Evolutionary conservation across 257 asterid genomes (phyloP), one percentile per base, ranked within the genome.

Genomic region (Penstemon eatonii): DNA sequence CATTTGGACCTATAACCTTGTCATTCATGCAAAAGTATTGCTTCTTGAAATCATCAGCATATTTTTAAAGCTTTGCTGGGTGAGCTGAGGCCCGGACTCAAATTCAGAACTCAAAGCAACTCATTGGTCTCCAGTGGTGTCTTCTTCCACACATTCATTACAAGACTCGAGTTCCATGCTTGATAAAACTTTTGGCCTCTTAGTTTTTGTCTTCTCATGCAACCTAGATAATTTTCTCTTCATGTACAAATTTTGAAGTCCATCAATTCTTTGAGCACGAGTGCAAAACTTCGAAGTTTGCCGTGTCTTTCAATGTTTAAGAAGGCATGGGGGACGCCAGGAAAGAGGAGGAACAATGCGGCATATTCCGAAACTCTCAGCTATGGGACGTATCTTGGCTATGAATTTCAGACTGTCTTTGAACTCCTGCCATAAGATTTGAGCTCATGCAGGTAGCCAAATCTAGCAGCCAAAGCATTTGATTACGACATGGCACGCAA

Each of bases 331-430:
- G 44, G 89, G 96, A 65, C 63, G 60, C 98, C 95, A 92, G 41
- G 95, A 86, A 58, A 81, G 68, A 74, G 99, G 99, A 74, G 99
- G 96, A 75, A 93, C 87, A 78, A 93, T 85, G 71, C 96, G 96
- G 79, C 99, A 93, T 71, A 93, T 71, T 76, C 99, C 99, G 71
- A 73, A 83, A 0, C 49, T 69, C 86, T 86, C 90, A 8, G 86
- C 92, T 78, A 18, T 68, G 65, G 77, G 75, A 62, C 89, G 95
- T 76, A 88, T 85, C 53, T 80, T 75, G 69, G 86, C 80, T 59
- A 93, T 73, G 78, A 88, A 93, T 65, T 83, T 81, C 56, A 93
- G 73, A 55, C 89, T 74, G 61, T 90, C 95, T 73, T 85, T 79
- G 74, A 90, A 93, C 81, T 93, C 99, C 99, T 93, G 82, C 61